Conservation (phyloP, 148 eudicot species). For the Rhododendron vialii region DNA sequence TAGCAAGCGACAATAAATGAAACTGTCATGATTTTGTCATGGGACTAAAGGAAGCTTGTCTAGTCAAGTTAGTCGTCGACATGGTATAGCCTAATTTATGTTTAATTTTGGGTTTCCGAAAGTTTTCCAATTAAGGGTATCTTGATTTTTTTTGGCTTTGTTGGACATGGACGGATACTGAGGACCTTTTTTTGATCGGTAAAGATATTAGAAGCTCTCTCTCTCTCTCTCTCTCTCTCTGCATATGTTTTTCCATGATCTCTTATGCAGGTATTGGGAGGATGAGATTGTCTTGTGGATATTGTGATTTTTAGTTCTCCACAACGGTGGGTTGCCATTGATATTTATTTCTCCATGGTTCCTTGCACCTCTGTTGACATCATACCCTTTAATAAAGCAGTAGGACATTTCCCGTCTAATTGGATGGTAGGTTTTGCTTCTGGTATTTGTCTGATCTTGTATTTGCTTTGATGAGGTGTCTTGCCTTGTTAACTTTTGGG, state of each 20-base stretch:
- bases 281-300: background rate
- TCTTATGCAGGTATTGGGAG: background rate
- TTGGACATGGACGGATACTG: background rate
- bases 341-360: background rate
- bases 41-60: background rate
- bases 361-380: background rate
- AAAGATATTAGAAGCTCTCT: background rate
- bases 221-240: too few relatives aligned
- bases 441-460: background rate
- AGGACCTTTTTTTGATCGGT: background rate
- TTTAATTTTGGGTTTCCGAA: background rate
- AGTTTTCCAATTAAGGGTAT: background rate
- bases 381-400: background rate
- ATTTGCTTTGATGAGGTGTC: background rate
- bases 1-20: background rate
- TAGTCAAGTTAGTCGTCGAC: background rate
- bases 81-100: background rate
- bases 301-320: too few relatives aligned
- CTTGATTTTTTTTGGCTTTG: background rate
- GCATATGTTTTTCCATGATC: too few relatives aligned
- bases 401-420: background rate
- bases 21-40: background rate
- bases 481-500: background rate
- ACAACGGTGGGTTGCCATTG: background rate
- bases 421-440: background rate